Evolutionary conservation across 805 yeast species (phyloP).

Genomic region (Yarrowia phangngaensis): DNA sequence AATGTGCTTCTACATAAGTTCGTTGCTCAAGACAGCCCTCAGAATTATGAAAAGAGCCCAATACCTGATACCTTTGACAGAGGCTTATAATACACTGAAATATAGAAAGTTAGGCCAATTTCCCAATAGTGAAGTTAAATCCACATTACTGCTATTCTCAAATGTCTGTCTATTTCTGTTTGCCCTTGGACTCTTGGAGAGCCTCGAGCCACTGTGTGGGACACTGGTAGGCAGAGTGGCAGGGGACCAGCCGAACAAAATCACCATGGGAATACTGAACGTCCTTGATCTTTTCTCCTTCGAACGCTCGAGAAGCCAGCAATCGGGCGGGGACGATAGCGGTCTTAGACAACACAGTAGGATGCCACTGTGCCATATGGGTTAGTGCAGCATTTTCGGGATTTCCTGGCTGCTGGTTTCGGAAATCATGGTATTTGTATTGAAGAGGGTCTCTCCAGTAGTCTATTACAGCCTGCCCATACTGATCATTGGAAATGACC

Average conservation of each 20-base stretch:
- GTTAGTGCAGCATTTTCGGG: slow-evolving; percentile 57
- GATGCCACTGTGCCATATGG: slow-evolving; percentile 96
- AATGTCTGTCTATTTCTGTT: slow-evolving; percentile 52
- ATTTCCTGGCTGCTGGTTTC: slow-evolving; percentile 33
- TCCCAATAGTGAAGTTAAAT: too few species aligned
- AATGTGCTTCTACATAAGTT: too few species aligned
- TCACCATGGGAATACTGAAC: slow-evolving; percentile 38
- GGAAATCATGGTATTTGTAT: slow-evolving; percentile 59
- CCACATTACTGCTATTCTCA: too few species aligned
- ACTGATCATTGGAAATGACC: slow-evolving; percentile 60
- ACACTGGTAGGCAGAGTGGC: slow-evolving; percentile 34
- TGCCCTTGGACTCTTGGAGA: slow-evolving; percentile 53
- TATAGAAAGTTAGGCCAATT: too few species aligned
- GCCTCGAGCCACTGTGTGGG: slow-evolving; percentile 38
- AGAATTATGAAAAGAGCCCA: too few species aligned
- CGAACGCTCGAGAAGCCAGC: slow-evolving; percentile 42
- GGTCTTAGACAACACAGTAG: slow-evolving; percentile 65
- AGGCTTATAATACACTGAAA: too few species aligned
- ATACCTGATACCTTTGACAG: too few species aligned
- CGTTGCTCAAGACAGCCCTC: too few species aligned
- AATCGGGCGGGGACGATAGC: slow-evolving; percentile 65
- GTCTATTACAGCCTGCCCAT: slow-evolving; percentile 69
- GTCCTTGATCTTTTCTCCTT: slow-evolving; percentile 32
- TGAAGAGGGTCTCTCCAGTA: slow-evolving; percentile 72
- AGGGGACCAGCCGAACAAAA: slow-evolving; percentile 54